Evolutionary conservation across 495 filamentous ascomycete species (phyloP), one percentile per base, ranked within the genome.

Genomic region (Trichodelitschia bisporula): DNA sequence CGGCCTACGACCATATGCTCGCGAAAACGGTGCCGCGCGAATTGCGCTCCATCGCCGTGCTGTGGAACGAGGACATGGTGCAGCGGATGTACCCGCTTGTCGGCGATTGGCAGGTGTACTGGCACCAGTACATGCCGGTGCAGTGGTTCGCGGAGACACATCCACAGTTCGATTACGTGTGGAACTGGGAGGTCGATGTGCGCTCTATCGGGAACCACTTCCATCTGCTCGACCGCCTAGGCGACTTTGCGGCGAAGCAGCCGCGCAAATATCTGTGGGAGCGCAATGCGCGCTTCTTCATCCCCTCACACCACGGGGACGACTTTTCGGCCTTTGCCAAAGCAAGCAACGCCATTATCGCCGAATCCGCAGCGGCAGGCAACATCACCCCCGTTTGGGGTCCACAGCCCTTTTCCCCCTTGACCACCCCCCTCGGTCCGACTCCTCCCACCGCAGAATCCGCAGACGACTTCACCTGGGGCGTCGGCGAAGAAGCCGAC

Each of bases 151-250:
- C 66, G 28, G 58, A 69, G 34, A 55, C 66, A 16, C 61, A 72
- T 35, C 72, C 71, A 0, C 63, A 77, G 34, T 80, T 74, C 35
- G 70, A 74, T 31, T 75, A 58, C 40, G 58, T 74, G 32, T 80
- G 73, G 74, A 77, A 79, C 42, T 69, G 70, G 58, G 72, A 78
- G 38, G 60, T 73, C 43, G 72, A 80, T 41, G 61, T 61, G n/a
- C 62, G 76, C 14, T 63, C 66, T 33, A 73, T 64, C 0, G 72
- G 73, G 5, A 66, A 80, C 36, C 57, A 66, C 44, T 78, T 78
- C 43, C 63, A 77, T 38, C 58, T 77, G 28, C 50, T 79, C 12
- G 62, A 68, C 36, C 62, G 59, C 31, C 38, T 77, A 9, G 40
- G 49, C 8, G 38, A 57, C 2, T 80, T 77, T 47, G 62, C 61